Evolutionary conservation across 768 basidiomycete species (phyloP).

Genomic region (Phlebiopsis flavidoalba): DNA sequence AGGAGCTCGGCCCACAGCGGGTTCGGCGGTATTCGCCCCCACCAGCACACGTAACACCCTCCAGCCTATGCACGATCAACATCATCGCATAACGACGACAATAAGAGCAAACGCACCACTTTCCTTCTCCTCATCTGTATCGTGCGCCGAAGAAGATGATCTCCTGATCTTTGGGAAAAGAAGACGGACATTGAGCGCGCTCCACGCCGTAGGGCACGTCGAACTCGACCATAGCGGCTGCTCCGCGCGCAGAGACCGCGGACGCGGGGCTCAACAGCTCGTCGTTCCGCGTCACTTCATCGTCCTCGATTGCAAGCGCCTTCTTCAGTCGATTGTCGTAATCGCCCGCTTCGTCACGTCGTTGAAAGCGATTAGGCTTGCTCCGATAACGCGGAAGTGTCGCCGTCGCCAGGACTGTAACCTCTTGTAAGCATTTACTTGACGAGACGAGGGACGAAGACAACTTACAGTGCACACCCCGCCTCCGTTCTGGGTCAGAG

Average conservation of each 20-base stretch:
- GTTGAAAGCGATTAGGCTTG: constrained; percentile 85
- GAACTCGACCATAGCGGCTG: constrained; percentile 49
- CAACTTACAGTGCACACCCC: constrained; percentile 80
- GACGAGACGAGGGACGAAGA: background rate
- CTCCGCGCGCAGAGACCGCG: constrained; percentile 29
- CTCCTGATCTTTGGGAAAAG: constrained; percentile 73
- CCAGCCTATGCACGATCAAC: constrained; percentile 53
- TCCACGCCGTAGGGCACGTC: constrained; percentile 67
- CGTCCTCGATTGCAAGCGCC: constrained; percentile 72
- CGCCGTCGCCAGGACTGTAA: constrained; percentile 76
- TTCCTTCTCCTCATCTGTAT: constrained; percentile 83
- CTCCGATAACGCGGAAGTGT: constrained; percentile 78
- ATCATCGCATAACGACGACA: background rate
- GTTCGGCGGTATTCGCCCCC: constrained; percentile 86
- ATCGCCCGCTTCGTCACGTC: constrained; percentile 89
- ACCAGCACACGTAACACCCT: constrained; percentile 79
- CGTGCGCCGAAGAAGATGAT: constrained; percentile 92
- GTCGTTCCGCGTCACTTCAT: constrained; percentile 54
- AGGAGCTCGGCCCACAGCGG: constrained; percentile 91
- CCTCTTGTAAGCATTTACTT: constrained; percentile 3
- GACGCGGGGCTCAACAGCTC: constrained; percentile 42
- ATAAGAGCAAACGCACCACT: constrained; percentile 55
- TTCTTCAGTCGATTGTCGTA: constrained; percentile 89
- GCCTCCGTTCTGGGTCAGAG: constrained; percentile 88
- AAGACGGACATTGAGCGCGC: constrained; percentile 80